These are phyloP conservation scores for Debaryomyces prosopidis DNA, from an alignment of 805 yeast genomes.

Conservation along the genomic window DNA sequence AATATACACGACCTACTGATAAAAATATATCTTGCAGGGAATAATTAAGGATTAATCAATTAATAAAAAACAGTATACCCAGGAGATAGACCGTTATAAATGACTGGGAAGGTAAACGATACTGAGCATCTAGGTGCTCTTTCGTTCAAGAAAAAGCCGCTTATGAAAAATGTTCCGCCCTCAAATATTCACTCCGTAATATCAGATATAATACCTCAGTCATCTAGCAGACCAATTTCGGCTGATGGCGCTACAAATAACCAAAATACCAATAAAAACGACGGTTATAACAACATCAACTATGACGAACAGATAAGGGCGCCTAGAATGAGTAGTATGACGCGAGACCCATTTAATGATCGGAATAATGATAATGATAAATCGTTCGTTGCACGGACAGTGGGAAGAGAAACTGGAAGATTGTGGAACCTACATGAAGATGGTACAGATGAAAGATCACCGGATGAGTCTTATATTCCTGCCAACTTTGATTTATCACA, in stretches of 20 bases:
- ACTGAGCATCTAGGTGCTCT: constrained; percentile 20
- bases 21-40: neutral
- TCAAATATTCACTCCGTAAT: constrained; percentile 21
- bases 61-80: no score
- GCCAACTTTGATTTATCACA: constrained; percentile 48
- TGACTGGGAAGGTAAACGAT: constrained; percentile 4
- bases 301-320: constrained; percentile 58
- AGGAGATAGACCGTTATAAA: neutral
- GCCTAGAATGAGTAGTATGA: constrained; percentile 48
- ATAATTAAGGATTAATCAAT: no score
- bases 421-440: neutral
- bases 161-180: constrained; percentile 10
- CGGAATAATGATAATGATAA: neutral
- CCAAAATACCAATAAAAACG: neutral
- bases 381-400: neutral
- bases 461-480: constrained; percentile 35
- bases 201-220: constrained; percentile 23
- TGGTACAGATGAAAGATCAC: neutral
- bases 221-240: constrained; percentile 1
- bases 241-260: neutral
- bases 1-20: neutral
- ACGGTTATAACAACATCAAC: constrained; percentile 25
- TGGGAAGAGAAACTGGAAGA: neutral
- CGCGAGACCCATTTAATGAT: constrained; percentile 22
- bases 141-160: constrained; percentile 32